Evolutionary conservation across 2,329 filamentous ascomycete species (phyloP), one percentile per base, ranked within the genome.

Genomic region (Arthrobotrys entomopaga): DNA sequence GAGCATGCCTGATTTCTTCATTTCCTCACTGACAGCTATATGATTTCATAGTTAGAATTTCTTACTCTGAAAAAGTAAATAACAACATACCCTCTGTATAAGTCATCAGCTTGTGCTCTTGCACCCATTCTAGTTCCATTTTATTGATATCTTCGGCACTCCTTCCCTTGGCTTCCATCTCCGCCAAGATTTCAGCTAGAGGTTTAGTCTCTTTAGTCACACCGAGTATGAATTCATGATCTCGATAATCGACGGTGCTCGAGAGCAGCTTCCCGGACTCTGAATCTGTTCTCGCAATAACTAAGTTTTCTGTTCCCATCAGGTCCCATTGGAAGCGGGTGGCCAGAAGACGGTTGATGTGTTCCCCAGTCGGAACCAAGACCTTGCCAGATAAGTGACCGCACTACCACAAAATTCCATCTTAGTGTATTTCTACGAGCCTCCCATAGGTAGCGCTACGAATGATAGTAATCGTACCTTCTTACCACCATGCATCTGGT

Each of bases 321-420:
- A 97, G 86, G 80, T 99, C 95, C 94, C 94, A 99, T 80, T 99
- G 95, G 84, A 97, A 97, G 72, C 95, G 89, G 2, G 94, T 89
- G 1, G 95, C 93, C 19, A 93, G 89, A 3, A 99, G 88, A 26
- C 95, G 90, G 83, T 97, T 97, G 85, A 98, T 96, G 84, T 99
- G 95, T 81, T 98, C 95, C 74, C 93, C 91, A 0, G 93, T 88
- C 0, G 95, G 94, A 1, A 98, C 95, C 7, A 99, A 85, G 1
- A 98, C 95, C 82, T 98, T 99, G 78, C 95, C 95, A 0, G 95
- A 95, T 75, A 98, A 84, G 83, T 99, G 95, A 15, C 95, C 95
- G 80, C 95, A 99, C 83, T 72, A 58, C 22, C 15, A 34, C 38
- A 24, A 75, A 20, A 20, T 48, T 69, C 48, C 15, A 24, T 42